Percentiles rank a stretch among this genome's conserved stretches.
Conservation (phyloP, 805 yeast species). For the Yarrowia alimentaria region DNA sequence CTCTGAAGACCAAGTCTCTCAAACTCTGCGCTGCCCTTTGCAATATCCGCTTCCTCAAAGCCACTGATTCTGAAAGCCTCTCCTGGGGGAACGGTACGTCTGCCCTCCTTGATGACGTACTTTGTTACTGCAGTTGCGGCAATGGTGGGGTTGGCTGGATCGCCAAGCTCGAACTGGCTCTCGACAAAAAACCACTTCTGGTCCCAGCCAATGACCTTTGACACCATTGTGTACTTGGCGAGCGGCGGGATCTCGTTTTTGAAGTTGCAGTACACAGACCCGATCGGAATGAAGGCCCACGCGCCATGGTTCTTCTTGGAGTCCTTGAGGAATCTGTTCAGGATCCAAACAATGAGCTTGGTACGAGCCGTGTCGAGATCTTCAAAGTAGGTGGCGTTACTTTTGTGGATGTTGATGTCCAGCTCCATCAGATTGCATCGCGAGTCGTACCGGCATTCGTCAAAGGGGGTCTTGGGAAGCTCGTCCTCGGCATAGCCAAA, state of each 20-base stretch:
- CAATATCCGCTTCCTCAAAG: constrained; percentile 48
- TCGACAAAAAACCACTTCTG: constrained; percentile 78
- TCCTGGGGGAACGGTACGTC: constrained; percentile 69
- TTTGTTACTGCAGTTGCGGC: constrained; percentile 68
- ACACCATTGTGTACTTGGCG: constrained; percentile 52
- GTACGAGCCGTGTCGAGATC: constrained; percentile 81
- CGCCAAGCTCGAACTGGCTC: constrained; percentile 54
- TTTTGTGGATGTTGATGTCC: constrained; percentile 84
- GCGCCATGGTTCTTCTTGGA: constrained; percentile 43
- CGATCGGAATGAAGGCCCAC: constrained; percentile 73
- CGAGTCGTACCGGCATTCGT: constrained; percentile 46
- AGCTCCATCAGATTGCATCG: constrained; percentile 75
- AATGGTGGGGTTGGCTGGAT: constrained; percentile 41
- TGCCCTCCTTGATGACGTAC: constrained; percentile 75
- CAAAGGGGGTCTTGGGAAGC: constrained; percentile 41
- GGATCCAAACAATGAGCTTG: constrained; percentile 53
- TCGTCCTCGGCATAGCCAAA: constrained; percentile 4
- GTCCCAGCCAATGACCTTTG: constrained; percentile 78
- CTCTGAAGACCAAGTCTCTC: constrained; percentile 30
- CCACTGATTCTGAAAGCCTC: constrained; percentile 59
- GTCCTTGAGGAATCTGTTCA: constrained; percentile 55
- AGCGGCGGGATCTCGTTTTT: constrained; percentile 72
- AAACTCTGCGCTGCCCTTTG: constrained; percentile 33
- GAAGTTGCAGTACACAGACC: constrained; percentile 64
- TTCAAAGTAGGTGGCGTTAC: constrained; percentile 77